Percentiles rank a stretch among this genome's conserved stretches.
Conservation (phyloP, 495 filamentous ascomycete genomes). For the Xeromyces bisporus region DNA sequence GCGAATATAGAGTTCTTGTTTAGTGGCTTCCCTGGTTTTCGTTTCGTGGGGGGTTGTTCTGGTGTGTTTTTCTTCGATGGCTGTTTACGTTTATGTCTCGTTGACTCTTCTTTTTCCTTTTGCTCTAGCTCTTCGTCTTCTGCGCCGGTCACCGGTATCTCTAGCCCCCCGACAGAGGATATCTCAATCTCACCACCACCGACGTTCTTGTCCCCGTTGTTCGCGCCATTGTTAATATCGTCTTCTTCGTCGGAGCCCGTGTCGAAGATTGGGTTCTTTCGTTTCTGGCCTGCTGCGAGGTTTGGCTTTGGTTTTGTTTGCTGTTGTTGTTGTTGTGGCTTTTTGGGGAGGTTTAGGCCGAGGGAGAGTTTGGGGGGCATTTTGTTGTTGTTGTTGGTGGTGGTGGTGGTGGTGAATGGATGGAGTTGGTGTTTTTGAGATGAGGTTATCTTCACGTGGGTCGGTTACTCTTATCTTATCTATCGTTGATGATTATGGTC, state of each 20-base stretch:
- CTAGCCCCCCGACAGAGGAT: slow-evolving; percentile 26
- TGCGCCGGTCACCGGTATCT: slow-evolving; percentile 8
- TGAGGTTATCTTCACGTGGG: too few species aligned
- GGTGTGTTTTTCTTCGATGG: slow-evolving; percentile 2
- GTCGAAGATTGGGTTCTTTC: slow-evolving; percentile 35
- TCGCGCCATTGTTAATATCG: slow-evolving; percentile 4
- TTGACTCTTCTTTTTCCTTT: too few species aligned
- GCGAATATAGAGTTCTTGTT: slow-evolving; percentile 28
- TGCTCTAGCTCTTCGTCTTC: slow-evolving; percentile 5
- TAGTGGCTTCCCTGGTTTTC: slow-evolving; percentile 18
- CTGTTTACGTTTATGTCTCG: too few species aligned
- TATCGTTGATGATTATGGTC: too few species aligned
- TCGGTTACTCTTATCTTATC: too few species aligned
- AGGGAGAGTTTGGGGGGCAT: slow-evolving; percentile 33
- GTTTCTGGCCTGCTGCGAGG: slow-evolving; percentile 20
- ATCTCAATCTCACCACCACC: slow-evolving; percentile 14
- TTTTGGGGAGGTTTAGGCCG: slow-evolving; percentile 42
- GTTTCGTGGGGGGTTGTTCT: slow-evolving; percentile 17
- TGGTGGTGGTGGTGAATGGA: too few species aligned
- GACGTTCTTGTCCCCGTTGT: slow-evolving; percentile 3
- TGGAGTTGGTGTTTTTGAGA: too few species aligned
- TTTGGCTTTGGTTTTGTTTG: slow-evolving; percentile 6
- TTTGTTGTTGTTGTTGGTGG: slow-evolving; percentile 1
- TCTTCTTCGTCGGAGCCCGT: slow-evolving; percentile 30
- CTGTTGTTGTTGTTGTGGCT: too few species aligned